phyloP scores from a whole-genome alignment of 2,329 filamentous ascomycete species.

The Colletotrichum musae region DNA sequence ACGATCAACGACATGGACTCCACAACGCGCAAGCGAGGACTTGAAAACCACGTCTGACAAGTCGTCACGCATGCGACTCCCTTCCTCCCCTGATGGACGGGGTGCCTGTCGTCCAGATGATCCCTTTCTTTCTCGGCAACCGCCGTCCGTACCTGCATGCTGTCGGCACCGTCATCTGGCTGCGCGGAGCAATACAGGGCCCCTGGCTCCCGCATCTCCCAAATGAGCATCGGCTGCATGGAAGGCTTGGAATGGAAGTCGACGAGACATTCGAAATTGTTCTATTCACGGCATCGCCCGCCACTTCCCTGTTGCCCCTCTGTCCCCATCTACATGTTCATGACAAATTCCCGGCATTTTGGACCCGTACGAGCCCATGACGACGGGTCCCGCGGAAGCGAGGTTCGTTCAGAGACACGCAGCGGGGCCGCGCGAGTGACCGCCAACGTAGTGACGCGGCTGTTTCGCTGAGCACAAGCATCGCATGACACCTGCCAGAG shows the following conservation, averaged over 20 bases:
- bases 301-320: neutral
- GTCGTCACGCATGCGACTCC: slow-evolving; percentile 25
- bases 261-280: slow-evolving; percentile 6
- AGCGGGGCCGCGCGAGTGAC: neutral
- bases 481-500: too few relatives aligned
- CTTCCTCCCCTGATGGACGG: slow-evolving; percentile 11
- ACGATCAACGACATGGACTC: slow-evolving; percentile 26
- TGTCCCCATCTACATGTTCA: neutral
- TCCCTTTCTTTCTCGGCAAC: slow-evolving; percentile 16
- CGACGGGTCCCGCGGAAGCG: slow-evolving; percentile 12
- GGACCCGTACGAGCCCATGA: neutral
- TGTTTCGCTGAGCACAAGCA: neutral
- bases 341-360: slow-evolving; percentile 29
- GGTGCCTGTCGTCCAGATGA: slow-evolving; percentile 9
- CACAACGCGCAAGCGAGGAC: slow-evolving; percentile 5
- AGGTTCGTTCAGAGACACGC: neutral
- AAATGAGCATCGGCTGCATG: slow-evolving; percentile 31
- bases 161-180: neutral
- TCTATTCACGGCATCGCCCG: neutral
- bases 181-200: slow-evolving; percentile 4
- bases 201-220: slow-evolving; percentile 18
- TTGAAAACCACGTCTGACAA: neutral
- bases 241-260: slow-evolving; percentile 26
- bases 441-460: neutral
- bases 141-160: slow-evolving; percentile 34